Evolutionary conservation across 257 asterid genomes (phyloP).

Genomic region (Penstemon davidsonii): DNA sequence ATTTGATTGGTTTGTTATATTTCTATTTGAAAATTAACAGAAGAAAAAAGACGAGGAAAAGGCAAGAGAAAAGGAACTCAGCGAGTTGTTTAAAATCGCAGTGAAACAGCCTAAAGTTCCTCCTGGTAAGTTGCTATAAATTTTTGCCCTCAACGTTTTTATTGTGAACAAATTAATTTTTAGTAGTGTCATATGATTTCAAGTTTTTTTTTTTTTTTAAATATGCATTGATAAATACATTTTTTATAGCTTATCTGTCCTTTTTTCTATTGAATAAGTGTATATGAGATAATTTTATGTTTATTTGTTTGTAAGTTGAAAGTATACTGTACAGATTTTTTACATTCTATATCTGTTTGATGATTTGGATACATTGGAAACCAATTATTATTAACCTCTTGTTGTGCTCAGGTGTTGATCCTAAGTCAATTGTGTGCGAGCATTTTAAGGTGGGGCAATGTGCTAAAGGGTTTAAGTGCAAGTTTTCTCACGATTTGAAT

Average conservation of each 20-base stretch:
- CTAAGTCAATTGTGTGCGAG: constrained; percentile 62
- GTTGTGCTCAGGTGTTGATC: constrained; percentile 56
- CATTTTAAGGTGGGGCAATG: constrained; percentile 61
- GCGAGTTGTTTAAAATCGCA: constrained; percentile 80
- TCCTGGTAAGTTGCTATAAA: constrained; percentile 49
- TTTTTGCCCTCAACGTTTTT: too few species aligned
- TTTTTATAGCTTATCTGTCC: too few species aligned
- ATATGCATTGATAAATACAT: too few species aligned
- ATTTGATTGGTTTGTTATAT: too few species aligned
- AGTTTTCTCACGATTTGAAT: constrained; percentile 93
- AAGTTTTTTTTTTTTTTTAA: too few species aligned
- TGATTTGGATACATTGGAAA: too few species aligned
- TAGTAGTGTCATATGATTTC: too few species aligned
- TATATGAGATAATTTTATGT: background rate
- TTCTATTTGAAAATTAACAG: constrained; percentile 41
- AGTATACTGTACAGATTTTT: background rate
- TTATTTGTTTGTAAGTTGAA: background rate
- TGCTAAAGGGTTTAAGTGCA: constrained; percentile 80
- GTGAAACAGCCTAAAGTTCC: constrained; percentile 96
- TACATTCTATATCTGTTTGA: too few species aligned
- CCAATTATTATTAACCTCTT: too few species aligned
- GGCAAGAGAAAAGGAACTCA: constrained; percentile 88
- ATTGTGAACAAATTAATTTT: too few species aligned
- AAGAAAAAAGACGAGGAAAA: constrained; percentile 96
- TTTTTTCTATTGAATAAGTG: too few species aligned